phyloP scores from a whole-genome alignment of 23 red algal genomes.

The Pyropia haitanensis region DNA sequence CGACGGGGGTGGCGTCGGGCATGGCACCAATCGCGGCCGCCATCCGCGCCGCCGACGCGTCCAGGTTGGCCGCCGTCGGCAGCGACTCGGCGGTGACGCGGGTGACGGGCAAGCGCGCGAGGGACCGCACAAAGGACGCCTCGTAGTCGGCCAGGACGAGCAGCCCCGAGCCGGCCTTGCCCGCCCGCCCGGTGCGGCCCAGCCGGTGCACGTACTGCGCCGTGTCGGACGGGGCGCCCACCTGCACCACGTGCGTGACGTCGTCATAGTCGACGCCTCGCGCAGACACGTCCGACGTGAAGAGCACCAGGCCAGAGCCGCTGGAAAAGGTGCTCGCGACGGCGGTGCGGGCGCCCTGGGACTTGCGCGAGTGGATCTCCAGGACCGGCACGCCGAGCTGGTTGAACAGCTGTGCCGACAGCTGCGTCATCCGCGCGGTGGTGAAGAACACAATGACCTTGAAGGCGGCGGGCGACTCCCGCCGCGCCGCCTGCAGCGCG shows the following conservation, averaged over 20 bases:
- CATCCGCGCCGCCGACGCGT: not conserved
- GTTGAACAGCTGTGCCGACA: constrained; percentile 25
- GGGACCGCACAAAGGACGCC: constrained; percentile 13
- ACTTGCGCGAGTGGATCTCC: constrained; percentile 38
- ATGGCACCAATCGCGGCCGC: not conserved
- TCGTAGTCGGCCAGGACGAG: constrained; percentile 26
- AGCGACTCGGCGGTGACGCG: not conserved
- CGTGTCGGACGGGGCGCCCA: constrained; percentile 19
- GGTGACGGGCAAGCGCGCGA: constrained; percentile 1
- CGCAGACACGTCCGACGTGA: constrained; percentile 43
- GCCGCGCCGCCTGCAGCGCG: constrained; percentile 5
- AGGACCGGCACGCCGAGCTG: constrained; percentile 2
- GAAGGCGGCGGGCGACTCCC: constrained; percentile 1
- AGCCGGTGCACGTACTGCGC: constrained; percentile 53
- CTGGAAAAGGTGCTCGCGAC: constrained; percentile 19
- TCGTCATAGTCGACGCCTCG: constrained; percentile 45
- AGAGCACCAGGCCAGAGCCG: not conserved
- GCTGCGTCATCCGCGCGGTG: constrained; percentile 8
- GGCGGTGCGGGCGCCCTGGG: constrained; percentile 12
- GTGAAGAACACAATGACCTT: constrained; percentile 59
- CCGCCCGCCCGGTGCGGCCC: constrained; percentile 27
- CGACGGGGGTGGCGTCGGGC: not conserved
- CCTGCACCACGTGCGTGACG: constrained; percentile 32
- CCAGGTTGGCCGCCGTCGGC: not conserved
- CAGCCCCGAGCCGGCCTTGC: constrained; percentile 14